phyloP scores from a whole-genome alignment of 2,329 filamentous ascomycete genomes.

The Ophiostoma pallidulum region DNA sequence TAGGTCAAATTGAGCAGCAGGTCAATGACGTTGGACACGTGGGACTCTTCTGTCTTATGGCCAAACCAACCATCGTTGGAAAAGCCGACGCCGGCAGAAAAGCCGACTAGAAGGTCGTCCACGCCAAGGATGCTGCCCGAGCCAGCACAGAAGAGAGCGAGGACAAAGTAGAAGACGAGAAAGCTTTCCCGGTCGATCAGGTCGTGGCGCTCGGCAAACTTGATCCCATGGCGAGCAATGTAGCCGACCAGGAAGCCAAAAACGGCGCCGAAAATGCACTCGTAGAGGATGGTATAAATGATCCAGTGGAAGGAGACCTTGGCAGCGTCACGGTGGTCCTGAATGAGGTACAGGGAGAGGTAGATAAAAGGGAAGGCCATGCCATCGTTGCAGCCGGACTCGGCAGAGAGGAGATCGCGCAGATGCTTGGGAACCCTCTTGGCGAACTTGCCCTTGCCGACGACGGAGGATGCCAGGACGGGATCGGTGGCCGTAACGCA shows the following conservation, averaged over 20 bases:
- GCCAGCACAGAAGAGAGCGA: conserved; percentile 91
- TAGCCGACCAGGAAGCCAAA: conserved; percentile 87
- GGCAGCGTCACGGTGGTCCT: conserved; percentile 59
- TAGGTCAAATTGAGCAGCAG: conserved; percentile 93
- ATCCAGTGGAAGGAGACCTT: conserved; percentile 79
- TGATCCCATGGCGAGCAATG: conserved; percentile 81
- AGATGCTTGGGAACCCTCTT: conserved; percentile 96
- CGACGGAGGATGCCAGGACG: conserved; percentile 91
- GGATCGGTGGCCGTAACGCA: conserved; percentile 97
- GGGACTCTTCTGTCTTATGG: conserved; percentile 95
- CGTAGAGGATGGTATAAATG: conserved; percentile 82
- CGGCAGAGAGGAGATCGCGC: conserved; percentile 85
- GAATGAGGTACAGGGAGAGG: conserved; percentile 79
- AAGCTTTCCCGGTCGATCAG: conserved; percentile 95
- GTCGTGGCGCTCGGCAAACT: conserved; percentile 71
- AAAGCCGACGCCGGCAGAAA: conserved; percentile 94
- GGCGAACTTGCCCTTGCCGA: conserved; percentile 97
- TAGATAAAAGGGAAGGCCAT: conserved; percentile 99
- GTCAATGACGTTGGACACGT: conserved; percentile 99
- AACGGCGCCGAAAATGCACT: conserved; percentile 85
- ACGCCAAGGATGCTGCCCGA: conserved; percentile 84
- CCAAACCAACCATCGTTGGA: conserved; percentile 99
- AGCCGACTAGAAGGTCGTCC: conserved; percentile 90
- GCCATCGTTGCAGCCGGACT: conserved; percentile 97
- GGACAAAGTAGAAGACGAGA: conserved; percentile 94